Evolutionary conservation across 2,329 filamentous ascomycete genomes (phyloP).

Genomic region (Paraphaeosphaeria minitans): DNA sequence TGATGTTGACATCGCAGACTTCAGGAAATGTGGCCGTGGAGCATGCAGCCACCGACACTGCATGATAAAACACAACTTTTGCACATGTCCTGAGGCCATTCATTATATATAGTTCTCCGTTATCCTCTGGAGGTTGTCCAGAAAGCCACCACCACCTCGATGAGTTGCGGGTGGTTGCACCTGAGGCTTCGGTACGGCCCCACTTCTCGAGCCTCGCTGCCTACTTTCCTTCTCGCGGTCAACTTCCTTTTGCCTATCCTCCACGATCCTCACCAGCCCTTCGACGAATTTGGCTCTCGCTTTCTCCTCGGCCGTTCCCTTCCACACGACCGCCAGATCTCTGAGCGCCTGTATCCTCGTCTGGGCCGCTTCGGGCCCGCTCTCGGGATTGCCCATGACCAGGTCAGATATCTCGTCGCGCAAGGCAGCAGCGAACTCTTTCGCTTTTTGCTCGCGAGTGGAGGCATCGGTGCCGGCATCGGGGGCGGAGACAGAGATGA

Average conservation of each 20-base stretch:
- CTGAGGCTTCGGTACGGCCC: slow-evolving; percentile 25
- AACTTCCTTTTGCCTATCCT: slow-evolving; percentile 65
- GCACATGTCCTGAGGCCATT: no score
- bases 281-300: slow-evolving; percentile 83
- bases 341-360: slow-evolving; percentile 77
- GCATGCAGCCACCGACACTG: not conserved
- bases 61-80: not conserved
- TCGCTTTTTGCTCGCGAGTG: slow-evolving; percentile 83
- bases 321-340: slow-evolving; percentile 81
- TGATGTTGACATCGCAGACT: not conserved
- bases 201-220: slow-evolving; percentile 30
- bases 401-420: slow-evolving; percentile 73
- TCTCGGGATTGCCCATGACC: slow-evolving; percentile 58
- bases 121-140: slow-evolving; percentile 48
- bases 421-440: slow-evolving; percentile 74
- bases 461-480: slow-evolving; percentile 69
- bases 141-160: slow-evolving; percentile 40
- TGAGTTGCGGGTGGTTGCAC: slow-evolving; percentile 21
- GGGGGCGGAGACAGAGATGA: slow-evolving; percentile 88
- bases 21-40: not conserved
- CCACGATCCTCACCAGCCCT: slow-evolving; percentile 76
- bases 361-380: slow-evolving; percentile 75
- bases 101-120: slow-evolving; percentile 27
- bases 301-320: slow-evolving; percentile 93
- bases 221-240: slow-evolving; percentile 45